Percentiles rank a stretch among this genome's conserved stretches.
phyloP scores from a whole-genome alignment of 1,139 yeast species.

The Geotrichum fermentans region DNA sequence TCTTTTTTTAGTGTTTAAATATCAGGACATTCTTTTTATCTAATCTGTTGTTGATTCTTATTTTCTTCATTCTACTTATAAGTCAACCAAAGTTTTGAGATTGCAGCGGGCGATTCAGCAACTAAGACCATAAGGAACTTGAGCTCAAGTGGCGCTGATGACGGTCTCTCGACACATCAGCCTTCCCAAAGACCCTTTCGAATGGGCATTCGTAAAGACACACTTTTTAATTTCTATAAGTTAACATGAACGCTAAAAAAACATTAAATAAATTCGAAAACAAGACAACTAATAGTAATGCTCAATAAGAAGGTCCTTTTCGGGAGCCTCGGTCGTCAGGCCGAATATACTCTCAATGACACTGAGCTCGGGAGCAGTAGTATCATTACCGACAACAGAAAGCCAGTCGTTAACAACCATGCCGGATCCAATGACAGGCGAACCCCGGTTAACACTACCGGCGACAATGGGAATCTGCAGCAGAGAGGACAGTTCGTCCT shows the following conservation, averaged over 20 bases:
- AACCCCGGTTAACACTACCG: constrained; percentile 97
- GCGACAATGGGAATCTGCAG: constrained; percentile 97
- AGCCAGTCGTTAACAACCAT: constrained; percentile 98
- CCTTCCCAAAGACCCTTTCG: neutral
- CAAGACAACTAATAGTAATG: constrained; percentile 34
- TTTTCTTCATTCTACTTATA: neutral
- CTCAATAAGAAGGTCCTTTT: constrained; percentile 40
- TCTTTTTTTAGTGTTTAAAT: too few relatives aligned
- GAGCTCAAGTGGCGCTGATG: too few relatives aligned
- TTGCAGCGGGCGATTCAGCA: too few relatives aligned
- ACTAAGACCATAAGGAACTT: too few relatives aligned
- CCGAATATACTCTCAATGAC: constrained; percentile 91
- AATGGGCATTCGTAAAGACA: neutral
- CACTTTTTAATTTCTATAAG: neutral
- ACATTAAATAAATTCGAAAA: neutral
- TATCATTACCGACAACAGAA: constrained; percentile 93
- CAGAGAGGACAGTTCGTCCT: constrained; percentile 92
- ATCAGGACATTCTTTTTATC: neutral
- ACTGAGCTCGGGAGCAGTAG: constrained; percentile 97
- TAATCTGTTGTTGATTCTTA: neutral
- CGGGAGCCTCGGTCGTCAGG: constrained; percentile 40
- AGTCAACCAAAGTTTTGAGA: too few relatives aligned
- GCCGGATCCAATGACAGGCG: constrained; percentile 96
- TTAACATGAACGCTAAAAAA: too few relatives aligned
- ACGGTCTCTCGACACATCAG: too few relatives aligned